These are phyloP conservation scores for Schizonepeta tenuifolia DNA, from an alignment of 257 asterid genomes.

Conservation along the genomic window DNA sequence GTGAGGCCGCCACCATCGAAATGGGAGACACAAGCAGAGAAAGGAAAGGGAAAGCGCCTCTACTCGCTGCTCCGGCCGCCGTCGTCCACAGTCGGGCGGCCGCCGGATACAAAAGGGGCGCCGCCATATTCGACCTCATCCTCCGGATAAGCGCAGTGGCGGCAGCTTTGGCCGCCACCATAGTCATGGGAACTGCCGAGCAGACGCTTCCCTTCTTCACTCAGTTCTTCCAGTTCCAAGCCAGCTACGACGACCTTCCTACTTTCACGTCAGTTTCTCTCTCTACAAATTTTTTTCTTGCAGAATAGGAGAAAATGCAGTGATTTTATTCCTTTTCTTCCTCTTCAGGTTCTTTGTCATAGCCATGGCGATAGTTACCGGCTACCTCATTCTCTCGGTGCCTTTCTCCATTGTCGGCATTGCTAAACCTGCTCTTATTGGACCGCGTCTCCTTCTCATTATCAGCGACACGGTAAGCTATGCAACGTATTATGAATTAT, in stretches of 20 bases:
- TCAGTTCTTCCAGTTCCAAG: constrained; percentile 91
- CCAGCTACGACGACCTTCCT: constrained; percentile 81
- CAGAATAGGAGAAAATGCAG: no score
- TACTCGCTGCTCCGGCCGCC: constrained; percentile 42
- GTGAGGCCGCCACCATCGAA: constrained; percentile 56
- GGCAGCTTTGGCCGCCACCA: constrained; percentile 65
- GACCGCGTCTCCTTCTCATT: constrained; percentile 47
- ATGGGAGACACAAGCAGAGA: constrained; percentile 70
- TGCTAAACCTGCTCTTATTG: constrained; percentile 46
- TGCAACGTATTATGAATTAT: no score
- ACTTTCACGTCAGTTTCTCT: constrained; percentile 63
- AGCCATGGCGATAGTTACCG: constrained; percentile 59
- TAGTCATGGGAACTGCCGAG: constrained; percentile 80
- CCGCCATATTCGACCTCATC: constrained; percentile 73
- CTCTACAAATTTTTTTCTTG: neutral
- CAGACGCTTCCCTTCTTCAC: constrained; percentile 91
- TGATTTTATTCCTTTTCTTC: neutral
- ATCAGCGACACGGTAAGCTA: constrained; percentile 62
- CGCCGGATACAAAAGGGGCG: constrained; percentile 52
- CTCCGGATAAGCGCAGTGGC: constrained; percentile 68
- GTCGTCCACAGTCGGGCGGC: constrained; percentile 32
- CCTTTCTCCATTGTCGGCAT: constrained; percentile 73
- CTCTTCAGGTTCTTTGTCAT: constrained; percentile 70
- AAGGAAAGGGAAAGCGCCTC: constrained; percentile 78
- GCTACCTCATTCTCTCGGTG: constrained; percentile 64